Percentiles rank a stretch among this genome's conserved stretches.
These are phyloP conservation scores for Dimocarpus longan DNA, from an alignment of 345 rosid genomes.

Conservation along the genomic window DNA sequence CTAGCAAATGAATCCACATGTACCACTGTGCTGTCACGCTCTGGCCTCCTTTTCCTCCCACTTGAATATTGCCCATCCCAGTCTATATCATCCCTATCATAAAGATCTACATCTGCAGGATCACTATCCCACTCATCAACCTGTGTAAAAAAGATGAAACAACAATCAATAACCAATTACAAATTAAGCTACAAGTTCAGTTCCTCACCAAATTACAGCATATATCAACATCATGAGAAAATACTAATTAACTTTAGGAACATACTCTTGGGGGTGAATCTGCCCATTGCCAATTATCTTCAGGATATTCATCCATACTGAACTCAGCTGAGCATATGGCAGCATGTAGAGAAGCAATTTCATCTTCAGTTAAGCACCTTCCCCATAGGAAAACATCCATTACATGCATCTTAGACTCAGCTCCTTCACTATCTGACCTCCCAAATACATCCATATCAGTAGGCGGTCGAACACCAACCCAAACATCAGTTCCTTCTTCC, in stretches of 20 bases:
- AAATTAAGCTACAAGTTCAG: neutral
- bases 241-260: constrained; percentile 16
- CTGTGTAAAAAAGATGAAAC: constrained; percentile 43
- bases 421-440: constrained; percentile 99
- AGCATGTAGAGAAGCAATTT: constrained; percentile 77
- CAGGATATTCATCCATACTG: constrained; percentile 76
- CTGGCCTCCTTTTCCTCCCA: constrained; percentile 89
- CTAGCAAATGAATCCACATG: constrained; percentile 90
- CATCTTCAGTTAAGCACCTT: constrained; percentile 93
- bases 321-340: constrained; percentile 71
- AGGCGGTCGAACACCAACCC: constrained; percentile 96
- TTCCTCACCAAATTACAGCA: constrained; percentile 20
- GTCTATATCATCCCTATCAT: constrained; percentile 96
- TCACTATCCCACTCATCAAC: constrained; percentile 99
- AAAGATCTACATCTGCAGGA: constrained; percentile 93
- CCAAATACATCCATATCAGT: constrained; percentile 93
- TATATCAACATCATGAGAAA: constrained; percentile 1
- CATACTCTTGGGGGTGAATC: constrained; percentile 96
- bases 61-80: constrained; percentile 99
- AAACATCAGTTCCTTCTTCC: constrained; percentile 90
- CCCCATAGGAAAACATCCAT: constrained; percentile 99
- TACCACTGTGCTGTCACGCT: constrained; percentile 68
- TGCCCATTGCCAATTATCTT: constrained; percentile 98
- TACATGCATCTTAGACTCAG: constrained; percentile 96
- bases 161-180: constrained; percentile 27